Base-by-base conservation (phyloP, 805 yeast species). In the Candida vaughaniae region DNA sequence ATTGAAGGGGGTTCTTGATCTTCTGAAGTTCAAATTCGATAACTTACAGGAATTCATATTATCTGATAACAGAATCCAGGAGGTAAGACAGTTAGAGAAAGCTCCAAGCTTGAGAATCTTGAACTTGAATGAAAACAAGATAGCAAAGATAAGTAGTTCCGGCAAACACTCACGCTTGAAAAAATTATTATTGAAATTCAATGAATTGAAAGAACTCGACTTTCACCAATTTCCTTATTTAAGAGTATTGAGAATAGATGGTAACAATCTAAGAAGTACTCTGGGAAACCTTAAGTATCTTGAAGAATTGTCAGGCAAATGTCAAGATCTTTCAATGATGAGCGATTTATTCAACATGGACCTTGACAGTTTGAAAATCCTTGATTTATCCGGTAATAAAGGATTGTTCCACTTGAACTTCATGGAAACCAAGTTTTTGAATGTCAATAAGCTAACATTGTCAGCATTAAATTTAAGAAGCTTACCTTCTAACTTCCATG, bases 161-260 rank as follows among this genome's bases (percentile, higher is more conserved):
- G 51, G 40, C 5, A 48, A 41, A 20, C 66, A 62, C 31, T 9
- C 29, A 6, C 53, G 49, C 19, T 52, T 70, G 47, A 72, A 66
- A 47, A 68, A 66, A 45, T 44, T 70, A 28, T 39, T 56, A 11
- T 26, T 73, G 16, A 67, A 64, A 36, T 56, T 58, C 43, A 74
- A 74, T 46, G 47, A 55, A 6, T 45, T 75, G 22, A 42, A 42
- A 15, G 26, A 32, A 2, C 46, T 75, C 16, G 59, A 67, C 35
- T 43, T 73, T 12, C 44, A 44, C 1, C 28, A 43, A 7, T 66
- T 59, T 36, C 72, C 75, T 0, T 52, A 43, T 22, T 58, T 77
- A 42, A 56, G 76, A 31, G 66, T 63, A 3, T 51, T 77, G 25
- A 56, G 74, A 27, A 48, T 73, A 11, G 80, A 76, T 46, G 71